A percentile compares a stretch with the other conserved stretches of the same genome.
phyloP scores from a whole-genome alignment of 495 filamentous ascomycete species.

The Astrothelium macrocarpum region DNA sequence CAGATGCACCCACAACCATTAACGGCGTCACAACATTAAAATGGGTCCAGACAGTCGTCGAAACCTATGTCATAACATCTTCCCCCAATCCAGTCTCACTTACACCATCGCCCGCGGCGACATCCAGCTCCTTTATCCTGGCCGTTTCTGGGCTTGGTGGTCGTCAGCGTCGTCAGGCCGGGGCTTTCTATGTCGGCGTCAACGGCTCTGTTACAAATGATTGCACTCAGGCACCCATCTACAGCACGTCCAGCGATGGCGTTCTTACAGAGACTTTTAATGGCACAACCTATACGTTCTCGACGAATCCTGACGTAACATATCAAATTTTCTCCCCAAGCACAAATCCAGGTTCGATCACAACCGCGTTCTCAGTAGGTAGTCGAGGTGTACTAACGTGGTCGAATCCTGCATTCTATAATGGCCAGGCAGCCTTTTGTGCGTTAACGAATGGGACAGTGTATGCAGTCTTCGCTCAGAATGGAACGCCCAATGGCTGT shows the following conservation, averaged over 20 bases:
- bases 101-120: background rate
- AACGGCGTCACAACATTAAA: constrained; percentile 12
- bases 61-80: background rate
- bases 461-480: constrained; percentile 14
- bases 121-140: constrained; percentile 3
- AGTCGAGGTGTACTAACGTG: constrained; percentile 3
- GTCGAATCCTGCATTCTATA: constrained; percentile 12
- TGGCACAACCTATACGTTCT: constrained; percentile 12
- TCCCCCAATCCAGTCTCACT: background rate
- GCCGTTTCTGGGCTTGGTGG: background rate
- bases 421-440: constrained; percentile 14
- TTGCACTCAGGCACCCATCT: constrained; percentile 12
- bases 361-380: constrained; percentile 12
- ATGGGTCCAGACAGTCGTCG: constrained; percentile 1
- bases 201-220: constrained; percentile 14
- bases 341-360: constrained; percentile 12
- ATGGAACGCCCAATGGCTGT: constrained; percentile 11
- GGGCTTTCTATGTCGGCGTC: constrained; percentile 6
- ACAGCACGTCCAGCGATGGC: constrained; percentile 10
- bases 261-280: constrained; percentile 10
- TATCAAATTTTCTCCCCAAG: constrained; percentile 10
- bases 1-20: constrained; percentile 12
- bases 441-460: constrained; percentile 13
- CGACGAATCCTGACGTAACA: constrained; percentile 7
- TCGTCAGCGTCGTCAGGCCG: constrained; percentile 8